These are phyloP conservation scores for Phytophthora ohioensis DNA, from an alignment of 352 stramenopile genomes.

Conservation along the genomic window DNA sequence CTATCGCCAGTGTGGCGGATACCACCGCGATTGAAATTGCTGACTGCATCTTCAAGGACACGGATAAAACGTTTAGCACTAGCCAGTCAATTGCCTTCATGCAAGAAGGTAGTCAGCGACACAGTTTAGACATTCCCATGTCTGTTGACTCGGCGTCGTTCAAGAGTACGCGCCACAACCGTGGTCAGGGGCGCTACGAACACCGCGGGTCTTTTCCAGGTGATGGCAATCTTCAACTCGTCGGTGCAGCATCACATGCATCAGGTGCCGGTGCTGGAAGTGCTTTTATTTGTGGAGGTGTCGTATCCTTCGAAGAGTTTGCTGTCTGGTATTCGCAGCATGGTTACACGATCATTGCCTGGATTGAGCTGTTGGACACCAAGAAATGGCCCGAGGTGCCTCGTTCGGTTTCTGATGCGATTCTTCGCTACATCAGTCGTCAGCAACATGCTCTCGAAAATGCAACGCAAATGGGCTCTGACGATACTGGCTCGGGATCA, in stretches of 20 bases:
- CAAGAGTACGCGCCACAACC: conserved; percentile 38
- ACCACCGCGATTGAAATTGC: conserved; percentile 85
- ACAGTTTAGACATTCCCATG: conserved; percentile 67
- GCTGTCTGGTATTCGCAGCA: conserved; percentile 86
- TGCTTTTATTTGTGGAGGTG: conserved; percentile 74
- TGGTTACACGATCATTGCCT: conserved; percentile 86
- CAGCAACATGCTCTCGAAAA: conserved; percentile 70
- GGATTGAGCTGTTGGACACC: conserved; percentile 85
- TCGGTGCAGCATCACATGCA: conserved; percentile 60
- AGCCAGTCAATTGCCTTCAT: conserved; percentile 38
- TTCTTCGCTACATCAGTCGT: conserved; percentile 79
- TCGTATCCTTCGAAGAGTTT: conserved; percentile 90
- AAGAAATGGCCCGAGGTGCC: conserved; percentile 87
- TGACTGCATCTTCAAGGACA: conserved; percentile 86
- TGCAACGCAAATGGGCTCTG: conserved; percentile 45
- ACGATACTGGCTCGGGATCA: conserved; percentile 58
- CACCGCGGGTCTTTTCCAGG: conserved; percentile 78
- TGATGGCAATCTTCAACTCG: conserved; percentile 61
- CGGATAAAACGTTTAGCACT: conserved; percentile 80
- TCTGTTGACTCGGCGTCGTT: conserved; percentile 54
- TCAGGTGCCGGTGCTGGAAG: conserved; percentile 68
- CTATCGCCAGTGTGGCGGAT: conserved; percentile 82
- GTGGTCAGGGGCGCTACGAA: conserved; percentile 56
- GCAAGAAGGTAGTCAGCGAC: conserved; percentile 44
- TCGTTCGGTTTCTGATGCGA: conserved; percentile 67